Evolutionary conservation across 176 grass and related monocot species (phyloP).

Genomic region (Triticum timopheevii): DNA sequence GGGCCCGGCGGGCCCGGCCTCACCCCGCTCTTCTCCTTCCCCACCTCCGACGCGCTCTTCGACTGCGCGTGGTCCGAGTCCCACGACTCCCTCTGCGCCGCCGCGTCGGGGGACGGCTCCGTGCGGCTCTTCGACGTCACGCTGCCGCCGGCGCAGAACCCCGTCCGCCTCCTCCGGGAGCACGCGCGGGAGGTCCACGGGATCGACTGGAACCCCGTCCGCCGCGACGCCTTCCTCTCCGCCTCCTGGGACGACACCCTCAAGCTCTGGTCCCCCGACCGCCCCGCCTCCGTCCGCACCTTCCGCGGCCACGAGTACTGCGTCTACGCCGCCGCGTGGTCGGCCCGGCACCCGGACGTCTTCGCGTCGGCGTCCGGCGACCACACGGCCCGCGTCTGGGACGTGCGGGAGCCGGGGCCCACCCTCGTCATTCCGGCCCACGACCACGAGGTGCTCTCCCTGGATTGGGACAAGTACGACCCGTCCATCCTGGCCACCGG

Average conservation of each 20-base stretch:
- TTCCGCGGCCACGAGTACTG: constrained; percentile 16
- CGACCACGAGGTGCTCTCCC: constrained; percentile 20
- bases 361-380: constrained; percentile 5
- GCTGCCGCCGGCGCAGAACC: constrained; percentile 8
- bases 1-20: constrained; percentile 5
- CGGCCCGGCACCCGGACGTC: constrained; percentile 11
- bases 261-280: constrained; percentile 21
- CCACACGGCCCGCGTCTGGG: constrained; percentile 10
- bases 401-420: constrained; percentile 8
- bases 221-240: constrained; percentile 19
- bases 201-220: constrained; percentile 17
- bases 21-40: constrained; percentile 61
- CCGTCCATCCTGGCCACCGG: constrained; percentile 77
- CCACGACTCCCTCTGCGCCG: constrained; percentile 41
- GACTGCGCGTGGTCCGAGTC: constrained; percentile 95
- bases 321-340: constrained; percentile 18
- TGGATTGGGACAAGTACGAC: constrained; percentile 67
- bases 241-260: constrained; percentile 22
- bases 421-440: constrained; percentile 12
- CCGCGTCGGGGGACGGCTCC: constrained; percentile 14
- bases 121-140: constrained; percentile 9
- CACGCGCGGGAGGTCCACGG: constrained; percentile 19
- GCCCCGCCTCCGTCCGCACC: constrained; percentile 11
- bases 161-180: constrained; percentile 14
- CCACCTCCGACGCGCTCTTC: constrained; percentile 83